A percentile compares a stretch with the other conserved stretches of the same genome.
These are phyloP conservation scores for Benincasa hispida DNA, from an alignment of 306 rosid genomes.

Conservation along the genomic window DNA sequence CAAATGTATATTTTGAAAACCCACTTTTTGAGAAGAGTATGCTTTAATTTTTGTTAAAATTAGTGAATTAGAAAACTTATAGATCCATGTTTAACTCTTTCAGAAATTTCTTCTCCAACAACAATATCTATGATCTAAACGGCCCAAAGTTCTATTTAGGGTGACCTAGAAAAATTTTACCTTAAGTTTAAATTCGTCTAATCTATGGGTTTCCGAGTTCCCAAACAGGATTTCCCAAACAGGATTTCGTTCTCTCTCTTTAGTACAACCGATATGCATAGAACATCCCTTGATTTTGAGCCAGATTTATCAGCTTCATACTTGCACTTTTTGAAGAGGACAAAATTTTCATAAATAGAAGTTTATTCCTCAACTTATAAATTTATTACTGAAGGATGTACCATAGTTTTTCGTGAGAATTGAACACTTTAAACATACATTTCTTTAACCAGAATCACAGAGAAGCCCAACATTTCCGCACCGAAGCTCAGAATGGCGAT, in stretches of 20 bases:
- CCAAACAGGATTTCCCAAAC: too few species aligned
- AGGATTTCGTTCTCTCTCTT: neutral
- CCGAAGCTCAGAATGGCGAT: neutral
- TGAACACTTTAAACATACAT: neutral
- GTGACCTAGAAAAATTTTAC: too few species aligned
- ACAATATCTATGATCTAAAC: too few species aligned
- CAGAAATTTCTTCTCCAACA: too few species aligned
- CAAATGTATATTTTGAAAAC: too few species aligned
- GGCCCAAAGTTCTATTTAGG: too few species aligned
- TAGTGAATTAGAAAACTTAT: too few species aligned
- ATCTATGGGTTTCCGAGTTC: too few species aligned
- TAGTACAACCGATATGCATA: neutral
- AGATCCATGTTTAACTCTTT: too few species aligned
- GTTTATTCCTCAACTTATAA: neutral
- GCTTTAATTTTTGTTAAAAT: too few species aligned
- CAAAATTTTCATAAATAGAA: neutral
- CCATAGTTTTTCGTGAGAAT: neutral
- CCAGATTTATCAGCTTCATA: neutral
- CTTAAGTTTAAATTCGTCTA: too few species aligned
- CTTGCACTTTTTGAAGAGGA: neutral
- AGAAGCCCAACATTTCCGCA: neutral
- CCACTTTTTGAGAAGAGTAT: too few species aligned
- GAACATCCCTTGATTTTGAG: neutral
- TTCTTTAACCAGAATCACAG: neutral
- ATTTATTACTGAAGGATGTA: neutral